These are phyloP conservation scores for Paracoccidioides lutzii DNA, from an alignment of 2,329 filamentous ascomycete genomes.

Conservation along the genomic window DNA sequence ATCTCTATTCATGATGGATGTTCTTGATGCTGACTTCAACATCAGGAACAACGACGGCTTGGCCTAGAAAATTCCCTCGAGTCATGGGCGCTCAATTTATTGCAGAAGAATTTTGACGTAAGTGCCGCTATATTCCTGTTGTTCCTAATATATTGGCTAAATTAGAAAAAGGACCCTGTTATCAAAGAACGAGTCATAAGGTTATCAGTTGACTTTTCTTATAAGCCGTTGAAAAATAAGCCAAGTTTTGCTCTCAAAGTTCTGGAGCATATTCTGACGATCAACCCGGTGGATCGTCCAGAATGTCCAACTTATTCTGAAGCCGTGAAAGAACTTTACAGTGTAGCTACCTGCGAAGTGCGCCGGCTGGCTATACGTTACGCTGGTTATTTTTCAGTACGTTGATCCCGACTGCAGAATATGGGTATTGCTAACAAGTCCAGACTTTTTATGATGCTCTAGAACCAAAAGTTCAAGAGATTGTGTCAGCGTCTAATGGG, in stretches of 20 bases:
- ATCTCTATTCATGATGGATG: background rate
- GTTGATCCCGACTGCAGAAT: conserved; percentile 12
- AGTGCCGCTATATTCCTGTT: background rate
- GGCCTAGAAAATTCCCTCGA: conserved; percentile 29
- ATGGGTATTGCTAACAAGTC: conserved; percentile 15
- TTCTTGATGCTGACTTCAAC: conserved; percentile 1
- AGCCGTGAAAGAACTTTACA: conserved; percentile 77
- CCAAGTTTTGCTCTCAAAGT: conserved; percentile 75
- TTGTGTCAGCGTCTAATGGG: conserved; percentile 54
- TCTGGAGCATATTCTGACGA: conserved; percentile 79
- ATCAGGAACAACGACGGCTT: conserved; percentile 25
- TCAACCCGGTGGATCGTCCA: conserved; percentile 60
- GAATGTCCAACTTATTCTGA: conserved; percentile 67
- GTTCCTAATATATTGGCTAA: background rate
- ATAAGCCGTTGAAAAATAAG: conserved; percentile 63
- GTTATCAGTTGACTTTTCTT: conserved; percentile 72
- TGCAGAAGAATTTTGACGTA: conserved; percentile 30
- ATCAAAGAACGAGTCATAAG: conserved; percentile 72
- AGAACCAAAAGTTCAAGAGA: conserved; percentile 65
- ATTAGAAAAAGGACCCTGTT: conserved; percentile 51
- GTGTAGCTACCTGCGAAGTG: conserved; percentile 71
- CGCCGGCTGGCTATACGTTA: conserved; percentile 82
- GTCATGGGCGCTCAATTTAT: conserved; percentile 29
- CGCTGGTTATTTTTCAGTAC: conserved; percentile 71
- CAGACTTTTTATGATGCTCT: conserved; percentile 77